phyloP scores from a whole-genome alignment of 129 eudicot genomes.

The Mikania micrantha region DNA sequence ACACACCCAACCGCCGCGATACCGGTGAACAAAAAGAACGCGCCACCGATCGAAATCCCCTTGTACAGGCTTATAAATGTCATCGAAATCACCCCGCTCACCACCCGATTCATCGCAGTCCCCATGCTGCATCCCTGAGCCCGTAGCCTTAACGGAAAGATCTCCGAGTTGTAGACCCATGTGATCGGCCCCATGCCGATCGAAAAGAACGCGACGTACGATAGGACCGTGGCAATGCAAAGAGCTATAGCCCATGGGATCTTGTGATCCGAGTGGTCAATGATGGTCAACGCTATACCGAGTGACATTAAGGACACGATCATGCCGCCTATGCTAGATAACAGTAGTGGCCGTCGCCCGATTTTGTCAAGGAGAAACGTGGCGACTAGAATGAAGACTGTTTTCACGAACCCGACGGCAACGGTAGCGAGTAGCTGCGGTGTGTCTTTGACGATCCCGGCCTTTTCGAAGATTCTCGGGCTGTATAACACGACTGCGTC shows the following conservation, averaged over 20 bases:
- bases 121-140: constrained; percentile 56
- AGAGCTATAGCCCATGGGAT: constrained; percentile 46
- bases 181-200: constrained; percentile 69
- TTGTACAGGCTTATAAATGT: constrained; percentile 38
- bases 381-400: constrained; percentile 44
- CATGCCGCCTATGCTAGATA: constrained; percentile 49
- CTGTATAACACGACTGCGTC: constrained; percentile 64
- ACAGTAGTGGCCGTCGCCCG: constrained; percentile 50
- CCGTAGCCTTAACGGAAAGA: constrained; percentile 45
- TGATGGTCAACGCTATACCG: constrained; percentile 25
- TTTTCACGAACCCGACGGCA: constrained; percentile 57
- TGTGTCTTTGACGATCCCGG: constrained; percentile 35
- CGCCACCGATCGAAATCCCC: constrained; percentile 46
- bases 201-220: constrained; percentile 45
- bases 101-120: constrained; percentile 44
- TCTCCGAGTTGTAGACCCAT: constrained; percentile 65
- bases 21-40: constrained; percentile 43
- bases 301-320: constrained; percentile 23
- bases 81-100: constrained; percentile 50
- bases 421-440: constrained; percentile 49
- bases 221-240: constrained; percentile 16
- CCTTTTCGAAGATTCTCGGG: constrained; percentile 42
- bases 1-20: constrained; percentile 32
- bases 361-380: constrained; percentile 42
- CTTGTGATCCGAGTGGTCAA: constrained; percentile 24